Evolutionary conservation across 331 rosid species (phyloP), one percentile per base, ranked within the genome.

Genomic region (Acacia concinna): DNA sequence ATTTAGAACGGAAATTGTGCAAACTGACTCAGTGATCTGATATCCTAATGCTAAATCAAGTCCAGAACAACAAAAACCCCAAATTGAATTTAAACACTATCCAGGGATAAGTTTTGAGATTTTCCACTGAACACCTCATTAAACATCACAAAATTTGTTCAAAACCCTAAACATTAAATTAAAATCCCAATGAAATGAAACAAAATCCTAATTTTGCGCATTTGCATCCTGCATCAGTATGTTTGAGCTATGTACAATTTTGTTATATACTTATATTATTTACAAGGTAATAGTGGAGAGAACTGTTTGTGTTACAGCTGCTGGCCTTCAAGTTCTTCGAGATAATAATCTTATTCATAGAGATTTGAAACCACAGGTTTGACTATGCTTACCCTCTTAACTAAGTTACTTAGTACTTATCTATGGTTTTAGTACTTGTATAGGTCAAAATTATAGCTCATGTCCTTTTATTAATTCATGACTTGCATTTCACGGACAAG

Each of bases 361-460:
- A 77, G 99, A 96, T 82, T 87, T 96, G 79, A 96, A 96, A 83
- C 99, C 99, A 47, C 99, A 96, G 97, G 99, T 96, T 71, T 68
- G 81, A 30, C 71, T 82, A 21, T 75, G 68, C n/a, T 63, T 37
- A 49, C 67, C 20, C 65, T 43, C 79, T 80, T 73, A 68, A 73
- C 60, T 67, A 44, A 62, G 35, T 72, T 28, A 34, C 73, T 41
- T 38, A 28, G 57, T 69, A 56, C 56, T 56, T 76, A 18, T 75
- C 56, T 1, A 41, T 78, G n/a, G 41, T 32, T 30, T 81, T 65
- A 21, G 76, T 25, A 27, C 49, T 43, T 79, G 34, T 25, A 17
- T 72, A 34, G 64, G 41, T 80, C 76, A 66, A 68, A 74, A 68
- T 75, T 59, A 51, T 57, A 71, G 78, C 49, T 40, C 56, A 43